phyloP scores from a whole-genome alignment of 2,329 filamentous ascomycete species.

The Grosmannia huntii region DNA sequence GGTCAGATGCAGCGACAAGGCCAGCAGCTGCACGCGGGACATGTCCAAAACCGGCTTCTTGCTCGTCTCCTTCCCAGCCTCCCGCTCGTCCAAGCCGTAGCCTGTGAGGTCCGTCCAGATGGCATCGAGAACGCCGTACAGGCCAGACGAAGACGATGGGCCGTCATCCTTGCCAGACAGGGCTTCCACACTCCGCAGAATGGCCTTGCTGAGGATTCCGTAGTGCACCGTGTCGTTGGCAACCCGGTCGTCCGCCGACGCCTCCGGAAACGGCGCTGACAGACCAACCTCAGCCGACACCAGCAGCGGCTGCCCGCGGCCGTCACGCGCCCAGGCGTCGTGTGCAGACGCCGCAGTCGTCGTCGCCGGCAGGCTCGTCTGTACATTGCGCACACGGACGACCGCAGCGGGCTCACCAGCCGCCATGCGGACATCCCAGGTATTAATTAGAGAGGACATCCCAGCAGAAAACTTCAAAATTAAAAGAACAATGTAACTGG shows the following conservation, averaged over 20 bases:
- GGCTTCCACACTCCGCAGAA: conserved; percentile 33
- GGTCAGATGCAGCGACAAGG: conserved; percentile 43
- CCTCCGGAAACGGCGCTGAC: conserved; percentile 34
- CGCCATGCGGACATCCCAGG: conserved; percentile 23
- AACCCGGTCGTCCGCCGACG: conserved; percentile 49
- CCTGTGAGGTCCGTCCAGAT: conserved; percentile 27
- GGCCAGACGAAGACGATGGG: conserved; percentile 7
- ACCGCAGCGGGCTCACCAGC: conserved; percentile 34
- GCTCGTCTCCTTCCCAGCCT: conserved; percentile 14
- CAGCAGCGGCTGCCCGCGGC: conserved; percentile 47
- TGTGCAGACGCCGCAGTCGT: not conserved
- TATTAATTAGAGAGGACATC: not conserved
- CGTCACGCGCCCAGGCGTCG: conserved; percentile 56
- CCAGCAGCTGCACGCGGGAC: conserved; percentile 29
- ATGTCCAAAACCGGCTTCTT: conserved; percentile 22
- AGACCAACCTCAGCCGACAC: conserved; percentile 49
- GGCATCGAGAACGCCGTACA: conserved; percentile 22
- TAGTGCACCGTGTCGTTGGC: conserved; percentile 65
- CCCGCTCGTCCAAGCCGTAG: conserved; percentile 19
- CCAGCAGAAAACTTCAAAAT: not conserved
- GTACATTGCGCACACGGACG: conserved; percentile 51
- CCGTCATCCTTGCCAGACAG: not conserved
- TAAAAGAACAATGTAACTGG: too few relatives aligned
- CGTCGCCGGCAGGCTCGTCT: conserved; percentile 36
- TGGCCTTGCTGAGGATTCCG: conserved; percentile 53